phyloP scores from a whole-genome alignment of 2,329 filamentous ascomycete species.

The Xylariaceae sp. region DNA sequence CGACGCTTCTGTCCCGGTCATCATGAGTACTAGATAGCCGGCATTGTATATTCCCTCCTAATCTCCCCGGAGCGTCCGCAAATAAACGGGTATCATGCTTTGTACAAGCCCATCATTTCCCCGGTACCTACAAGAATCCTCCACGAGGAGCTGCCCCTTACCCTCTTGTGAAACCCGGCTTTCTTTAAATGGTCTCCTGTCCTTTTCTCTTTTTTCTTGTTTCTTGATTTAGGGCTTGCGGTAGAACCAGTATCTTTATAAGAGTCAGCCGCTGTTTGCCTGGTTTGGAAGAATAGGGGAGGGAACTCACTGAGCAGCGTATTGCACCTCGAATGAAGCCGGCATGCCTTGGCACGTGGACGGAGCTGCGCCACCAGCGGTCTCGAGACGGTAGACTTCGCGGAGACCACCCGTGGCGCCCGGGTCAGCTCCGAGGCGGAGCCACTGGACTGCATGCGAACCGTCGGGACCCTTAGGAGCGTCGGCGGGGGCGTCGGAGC shows the following conservation, averaged over 20 bases:
- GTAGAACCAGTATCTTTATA: constrained; percentile 32
- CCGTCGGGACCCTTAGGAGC: constrained; percentile 58
- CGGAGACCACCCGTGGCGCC: constrained; percentile 60
- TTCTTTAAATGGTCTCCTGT: neutral
- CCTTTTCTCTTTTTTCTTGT: neutral
- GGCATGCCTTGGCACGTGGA: constrained; percentile 64
- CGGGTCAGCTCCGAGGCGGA: constrained; percentile 59
- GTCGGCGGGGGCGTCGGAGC: constrained; percentile 57
- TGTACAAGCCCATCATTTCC: neutral
- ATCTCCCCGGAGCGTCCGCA: neutral
- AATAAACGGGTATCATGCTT: neutral
- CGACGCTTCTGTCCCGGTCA: too few relatives aligned
- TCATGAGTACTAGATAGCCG: too few relatives aligned
- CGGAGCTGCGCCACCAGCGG: constrained; percentile 75
- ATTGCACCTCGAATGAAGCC: constrained; percentile 67
- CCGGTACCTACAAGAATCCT: neutral
- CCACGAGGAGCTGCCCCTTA: too few relatives aligned
- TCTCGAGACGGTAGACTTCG: constrained; percentile 79
- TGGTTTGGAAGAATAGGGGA: neutral
- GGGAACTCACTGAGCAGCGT: constrained; percentile 74
- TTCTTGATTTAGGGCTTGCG: constrained; percentile 6
- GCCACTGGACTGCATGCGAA: constrained; percentile 71
- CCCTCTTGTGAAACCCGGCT: neutral
- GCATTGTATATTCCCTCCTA: too few relatives aligned
- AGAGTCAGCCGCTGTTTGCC: neutral